A percentile compares a stretch with the other conserved stretches of the same genome.
These are phyloP conservation scores for Panicum hallii DNA, from an alignment of 202 grass and related monocot species.

Conservation along the genomic window DNA sequence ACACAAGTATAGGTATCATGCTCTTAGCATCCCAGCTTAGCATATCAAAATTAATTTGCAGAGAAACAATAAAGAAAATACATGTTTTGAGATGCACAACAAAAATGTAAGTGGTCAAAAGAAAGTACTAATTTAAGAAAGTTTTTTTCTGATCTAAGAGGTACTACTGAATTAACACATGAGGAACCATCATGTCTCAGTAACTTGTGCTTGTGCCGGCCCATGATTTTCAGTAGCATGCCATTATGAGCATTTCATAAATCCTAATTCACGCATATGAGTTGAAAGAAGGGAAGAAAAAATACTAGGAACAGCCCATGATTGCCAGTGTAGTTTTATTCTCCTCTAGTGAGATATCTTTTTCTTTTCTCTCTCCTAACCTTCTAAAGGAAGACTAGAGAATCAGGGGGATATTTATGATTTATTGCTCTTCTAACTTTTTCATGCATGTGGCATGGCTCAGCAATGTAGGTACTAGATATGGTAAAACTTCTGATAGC, in stretches of 20 bases:
- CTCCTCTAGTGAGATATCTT: background rate
- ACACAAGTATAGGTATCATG: slow-evolving; percentile 34
- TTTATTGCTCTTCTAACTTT: background rate
- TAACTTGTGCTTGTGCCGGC: slow-evolving; percentile 31
- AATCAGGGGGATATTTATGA: background rate
- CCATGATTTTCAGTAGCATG: background rate
- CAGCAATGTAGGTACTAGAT: background rate
- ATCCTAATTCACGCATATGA: slow-evolving; percentile 20
- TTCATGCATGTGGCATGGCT: slow-evolving; percentile 21
- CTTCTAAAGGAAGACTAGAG: slow-evolving; percentile 35
- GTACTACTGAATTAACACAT: slow-evolving; percentile 16
- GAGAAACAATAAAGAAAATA: slow-evolving; percentile 29
- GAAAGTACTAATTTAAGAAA: slow-evolving; percentile 8
- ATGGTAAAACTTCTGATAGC: slow-evolving; percentile 28
- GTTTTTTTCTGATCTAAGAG: slow-evolving; percentile 7
- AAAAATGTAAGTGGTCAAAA: slow-evolving; percentile 28
- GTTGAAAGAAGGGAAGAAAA: slow-evolving; percentile 29
- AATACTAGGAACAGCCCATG: background rate
- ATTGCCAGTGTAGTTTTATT: slow-evolving; percentile 20
- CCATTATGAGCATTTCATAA: slow-evolving; percentile 9
- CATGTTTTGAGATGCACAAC: background rate
- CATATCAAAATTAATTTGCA: slow-evolving; percentile 33
- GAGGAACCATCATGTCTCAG: slow-evolving; percentile 13
- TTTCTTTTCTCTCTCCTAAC: background rate
- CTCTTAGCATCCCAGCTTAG: slow-evolving; percentile 29